Percentiles rank a stretch among this genome's conserved stretches.
These are phyloP conservation scores for Aspergillus arachidicola DNA, from an alignment of 2,329 filamentous ascomycete species.

Conservation along the genomic window DNA sequence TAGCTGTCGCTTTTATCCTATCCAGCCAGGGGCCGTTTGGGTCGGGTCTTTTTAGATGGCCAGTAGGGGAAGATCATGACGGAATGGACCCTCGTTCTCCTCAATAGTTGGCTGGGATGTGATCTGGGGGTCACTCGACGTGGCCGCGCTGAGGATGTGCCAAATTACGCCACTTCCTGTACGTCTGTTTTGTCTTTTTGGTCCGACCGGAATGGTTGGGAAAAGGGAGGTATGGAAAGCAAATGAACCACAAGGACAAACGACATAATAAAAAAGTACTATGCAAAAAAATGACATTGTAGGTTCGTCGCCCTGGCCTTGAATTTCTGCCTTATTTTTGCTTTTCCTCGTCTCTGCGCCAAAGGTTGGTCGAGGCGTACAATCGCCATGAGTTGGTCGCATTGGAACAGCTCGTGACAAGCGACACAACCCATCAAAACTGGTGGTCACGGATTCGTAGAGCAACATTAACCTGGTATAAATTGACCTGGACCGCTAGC, in stretches of 20 bases:
- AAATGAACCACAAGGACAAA: not conserved
- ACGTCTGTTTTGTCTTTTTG: conserved; percentile 13
- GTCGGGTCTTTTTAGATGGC: conserved; percentile 11
- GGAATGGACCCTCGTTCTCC: conserved; percentile 13
- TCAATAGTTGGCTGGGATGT: conserved; percentile 20
- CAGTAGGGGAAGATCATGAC: conserved; percentile 12
- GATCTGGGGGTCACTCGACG: conserved; percentile 32
- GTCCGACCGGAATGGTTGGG: conserved; percentile 9
- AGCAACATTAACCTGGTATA: not conserved
- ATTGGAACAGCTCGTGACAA: conserved; percentile 7
- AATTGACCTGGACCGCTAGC: not conserved
- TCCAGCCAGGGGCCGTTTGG: not conserved
- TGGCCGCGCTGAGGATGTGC: conserved; percentile 32
- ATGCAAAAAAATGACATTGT: not conserved
- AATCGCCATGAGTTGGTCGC: conserved; percentile 7
- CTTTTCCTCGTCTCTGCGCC: conserved; percentile 8
- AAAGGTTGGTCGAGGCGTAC: conserved; percentile 1
- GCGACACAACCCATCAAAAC: conserved; percentile 3
- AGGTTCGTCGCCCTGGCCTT: not conserved
- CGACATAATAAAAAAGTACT: not conserved
- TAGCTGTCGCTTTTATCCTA: not conserved
- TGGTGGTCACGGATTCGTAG: not conserved
- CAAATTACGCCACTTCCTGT: conserved; percentile 24
- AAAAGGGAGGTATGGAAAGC: not conserved
- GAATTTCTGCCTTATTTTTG: not conserved